These are phyloP conservation scores for Macrotyloma uniflorum DNA, from an alignment of 306 rosid genomes.

Conservation along the genomic window DNA sequence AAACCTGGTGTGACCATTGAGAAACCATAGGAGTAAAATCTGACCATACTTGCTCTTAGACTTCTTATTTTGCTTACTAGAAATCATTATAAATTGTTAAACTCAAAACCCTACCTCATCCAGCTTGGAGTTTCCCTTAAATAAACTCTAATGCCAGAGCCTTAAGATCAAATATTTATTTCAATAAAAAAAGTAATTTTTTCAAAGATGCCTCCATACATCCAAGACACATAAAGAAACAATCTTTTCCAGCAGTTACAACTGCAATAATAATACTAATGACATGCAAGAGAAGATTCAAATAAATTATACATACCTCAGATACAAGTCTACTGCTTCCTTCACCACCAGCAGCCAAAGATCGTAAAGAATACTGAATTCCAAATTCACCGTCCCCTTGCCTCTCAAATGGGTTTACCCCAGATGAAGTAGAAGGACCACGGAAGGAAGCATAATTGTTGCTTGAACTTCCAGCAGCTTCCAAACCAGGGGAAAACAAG, in stretches of 20 bases:
- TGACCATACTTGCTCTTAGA: neutral
- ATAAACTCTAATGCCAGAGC: neutral
- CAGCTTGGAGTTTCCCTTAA: neutral
- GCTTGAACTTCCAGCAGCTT: conserved; percentile 64
- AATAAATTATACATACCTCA: conserved; percentile 70
- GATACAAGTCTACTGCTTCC: conserved; percentile 87
- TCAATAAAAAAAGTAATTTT: neutral
- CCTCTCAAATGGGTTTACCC: conserved; percentile 72
- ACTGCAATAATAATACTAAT: neutral
- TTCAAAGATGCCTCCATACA: neutral
- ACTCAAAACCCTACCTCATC: neutral
- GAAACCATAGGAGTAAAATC: conserved; percentile 15
- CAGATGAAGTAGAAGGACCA: conserved; percentile 61
- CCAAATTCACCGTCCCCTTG: conserved; percentile 69
- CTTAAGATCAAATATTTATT: conserved; percentile 11
- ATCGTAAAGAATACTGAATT: conserved; percentile 73
- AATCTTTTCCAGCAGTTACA: neutral
- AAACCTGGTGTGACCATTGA: conserved; percentile 5
- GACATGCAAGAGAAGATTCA: conserved; percentile 32
- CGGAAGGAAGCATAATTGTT: conserved; percentile 56
- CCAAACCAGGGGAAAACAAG: conserved; percentile 69
- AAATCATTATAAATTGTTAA: neutral
- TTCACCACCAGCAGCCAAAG: conserved; percentile 69
- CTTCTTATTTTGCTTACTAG: neutral
- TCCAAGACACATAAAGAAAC: neutral